phyloP scores from a whole-genome alignment of 75 land plant genomes.

The Cupressus sempervirens region DNA sequence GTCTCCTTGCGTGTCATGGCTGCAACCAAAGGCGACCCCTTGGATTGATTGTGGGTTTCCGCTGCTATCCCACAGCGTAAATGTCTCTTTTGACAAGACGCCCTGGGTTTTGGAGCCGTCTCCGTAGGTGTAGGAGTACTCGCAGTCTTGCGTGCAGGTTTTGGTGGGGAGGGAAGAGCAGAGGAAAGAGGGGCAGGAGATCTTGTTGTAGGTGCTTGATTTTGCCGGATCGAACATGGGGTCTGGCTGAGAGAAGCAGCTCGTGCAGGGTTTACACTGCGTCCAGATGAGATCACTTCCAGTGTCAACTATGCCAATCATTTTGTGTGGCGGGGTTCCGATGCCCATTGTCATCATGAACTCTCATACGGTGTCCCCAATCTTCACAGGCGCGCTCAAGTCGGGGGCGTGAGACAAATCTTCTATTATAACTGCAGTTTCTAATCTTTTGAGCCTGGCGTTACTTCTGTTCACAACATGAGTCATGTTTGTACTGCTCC shows the following conservation, averaged over 20 bases:
- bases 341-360: slow-evolving; percentile 45
- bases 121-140: slow-evolving; percentile 22
- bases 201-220: slow-evolving; percentile 36
- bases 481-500: too few relatives aligned
- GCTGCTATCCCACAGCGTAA: slow-evolving; percentile 11
- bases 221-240: slow-evolving; percentile 34
- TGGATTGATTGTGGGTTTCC: neutral
- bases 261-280: slow-evolving; percentile 53
- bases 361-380: slow-evolving; percentile 22
- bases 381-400: neutral
- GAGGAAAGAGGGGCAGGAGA: slow-evolving; percentile 23
- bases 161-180: slow-evolving; percentile 14
- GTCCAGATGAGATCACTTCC: slow-evolving; percentile 71
- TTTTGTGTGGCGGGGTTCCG: slow-evolving; percentile 48
- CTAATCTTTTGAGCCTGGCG: too few relatives aligned
- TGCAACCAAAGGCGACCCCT: slow-evolving; percentile 29
- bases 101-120: slow-evolving; percentile 24
- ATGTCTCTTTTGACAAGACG: slow-evolving; percentile 15
- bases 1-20: slow-evolving; percentile 10
- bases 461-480: too few relatives aligned
- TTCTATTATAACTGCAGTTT: too few relatives aligned
- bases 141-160: neutral
- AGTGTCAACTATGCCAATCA: slow-evolving; percentile 52
- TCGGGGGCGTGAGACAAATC: neutral
- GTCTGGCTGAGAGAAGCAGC: slow-evolving; percentile 31